Percentiles rank a stretch among this genome's conserved stretches.
Conservation (phyloP, 306 rosid species). For the Cajanus cajan region DNA sequence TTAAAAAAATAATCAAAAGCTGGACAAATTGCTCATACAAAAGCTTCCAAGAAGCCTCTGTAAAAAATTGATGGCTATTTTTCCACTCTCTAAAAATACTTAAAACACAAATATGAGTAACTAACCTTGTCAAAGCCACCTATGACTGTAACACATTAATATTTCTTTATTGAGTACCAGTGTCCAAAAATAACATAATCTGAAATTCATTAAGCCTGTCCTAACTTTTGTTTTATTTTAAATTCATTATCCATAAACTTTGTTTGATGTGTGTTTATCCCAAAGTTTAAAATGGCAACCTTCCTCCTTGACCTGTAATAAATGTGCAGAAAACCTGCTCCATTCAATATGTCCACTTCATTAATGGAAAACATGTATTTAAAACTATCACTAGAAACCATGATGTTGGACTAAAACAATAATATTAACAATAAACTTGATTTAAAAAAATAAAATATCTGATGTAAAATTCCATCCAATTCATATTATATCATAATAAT, state of each 20-base stretch:
- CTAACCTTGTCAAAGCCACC: not conserved
- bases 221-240: not conserved
- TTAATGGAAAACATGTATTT: not conserved
- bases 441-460: not conserved
- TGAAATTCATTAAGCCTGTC: not conserved
- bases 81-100: not conserved
- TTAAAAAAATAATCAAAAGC: not conserved
- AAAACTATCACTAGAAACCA: not conserved
- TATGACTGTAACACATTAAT: not conserved
- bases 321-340: not conserved
- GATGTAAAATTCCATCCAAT: not conserved
- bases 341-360: constrained; percentile 13
- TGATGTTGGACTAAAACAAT: not conserved
- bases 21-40: not conserved
- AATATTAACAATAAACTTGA: not conserved
- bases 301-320: not conserved
- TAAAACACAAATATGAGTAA: not conserved
- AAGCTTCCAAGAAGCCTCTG: not conserved
- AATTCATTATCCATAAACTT: not conserved
- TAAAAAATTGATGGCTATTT: not conserved
- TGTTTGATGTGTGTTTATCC: not conserved
- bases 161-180: not conserved
- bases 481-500: not conserved
- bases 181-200: not conserved
- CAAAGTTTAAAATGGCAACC: not conserved